Evolutionary conservation across 306 rosid species (phyloP), one percentile per base, ranked within the genome.

Genomic region (Bauhinia variegata): DNA sequence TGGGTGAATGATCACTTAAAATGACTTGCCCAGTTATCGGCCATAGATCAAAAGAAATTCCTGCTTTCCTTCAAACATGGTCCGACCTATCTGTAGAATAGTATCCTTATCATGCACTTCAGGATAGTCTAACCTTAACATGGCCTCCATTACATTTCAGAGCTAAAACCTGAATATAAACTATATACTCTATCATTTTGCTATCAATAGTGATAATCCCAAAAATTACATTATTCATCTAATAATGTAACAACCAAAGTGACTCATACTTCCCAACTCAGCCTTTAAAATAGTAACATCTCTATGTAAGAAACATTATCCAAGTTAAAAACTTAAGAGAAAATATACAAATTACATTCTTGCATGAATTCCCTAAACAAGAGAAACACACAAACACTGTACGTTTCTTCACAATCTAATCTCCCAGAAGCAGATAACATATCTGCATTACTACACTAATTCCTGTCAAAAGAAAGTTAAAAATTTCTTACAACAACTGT

Each of bases 241-340:
- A 49, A 39, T 49, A 34, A 56, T 42, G 34, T 23, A 34, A 31
- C 33, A 23, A 31, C 12, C 16, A 6, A 60, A 70, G 28, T 62
- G 59, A 31, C 19, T 32, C 64, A 10, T 4, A 44, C 32, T 58
- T 67, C 58, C 33, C 68, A 46, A 50, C 63, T 15, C 16, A 49
- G 75, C 55, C 43, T 41, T 63, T 47, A 67, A n/a, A n/a, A 73
- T 6, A 23, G 51, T 52, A 68, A 12, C 55, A 69, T 46, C 55
- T 65, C 59, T 8, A 44, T 8, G 28, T 39, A 38, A 50, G 30
- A 75, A 54, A 48, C 53, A 80, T 44, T 43, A 17, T 64, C 17
- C 49, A 18, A 52, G 54, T 38, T 43, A 53, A 71, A 38, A 49
- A 49, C 60, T 49, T n/a, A n/a, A 36, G 48, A 16, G 18, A 17